A percentile compares a stretch with the other conserved stretches of the same genome.
These are phyloP conservation scores for Sporothrix globosa DNA, from an alignment of 2,329 filamentous ascomycete species.

Conservation along the genomic window DNA sequence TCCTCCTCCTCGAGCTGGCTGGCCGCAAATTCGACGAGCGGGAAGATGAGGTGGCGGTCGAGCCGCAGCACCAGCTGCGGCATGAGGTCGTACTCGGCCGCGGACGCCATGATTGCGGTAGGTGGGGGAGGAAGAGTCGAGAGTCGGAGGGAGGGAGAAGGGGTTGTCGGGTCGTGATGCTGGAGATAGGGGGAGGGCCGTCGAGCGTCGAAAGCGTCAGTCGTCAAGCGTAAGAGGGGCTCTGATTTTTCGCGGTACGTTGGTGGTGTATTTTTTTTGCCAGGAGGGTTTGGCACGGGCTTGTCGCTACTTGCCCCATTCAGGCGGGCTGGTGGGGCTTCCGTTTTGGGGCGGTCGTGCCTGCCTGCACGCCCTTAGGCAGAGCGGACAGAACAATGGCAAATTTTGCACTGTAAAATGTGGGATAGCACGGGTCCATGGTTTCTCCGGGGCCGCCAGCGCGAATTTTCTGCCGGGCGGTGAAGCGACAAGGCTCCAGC, in stretches of 20 bases:
- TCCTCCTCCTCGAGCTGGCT: slow-evolving; percentile 78
- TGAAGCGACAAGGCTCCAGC: slow-evolving; percentile 22
- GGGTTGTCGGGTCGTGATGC: neutral
- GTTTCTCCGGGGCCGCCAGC: slow-evolving; percentile 31
- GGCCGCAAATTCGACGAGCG: slow-evolving; percentile 88
- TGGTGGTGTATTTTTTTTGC: slow-evolving; percentile 26
- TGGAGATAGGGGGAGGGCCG: neutral
- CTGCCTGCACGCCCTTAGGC: neutral
- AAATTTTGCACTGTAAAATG: slow-evolving; percentile 33
- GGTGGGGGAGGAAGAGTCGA: neutral
- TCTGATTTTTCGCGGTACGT: slow-evolving; percentile 23
- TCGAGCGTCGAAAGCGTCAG: no score
- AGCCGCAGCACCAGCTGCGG: slow-evolving; percentile 89
- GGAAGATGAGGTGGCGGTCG: slow-evolving; percentile 95
- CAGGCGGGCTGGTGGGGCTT: slow-evolving; percentile 21
- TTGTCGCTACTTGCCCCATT: neutral
- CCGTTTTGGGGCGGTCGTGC: neutral
- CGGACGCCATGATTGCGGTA: slow-evolving; percentile 33
- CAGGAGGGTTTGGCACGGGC: slow-evolving; percentile 16
- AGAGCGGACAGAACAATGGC: neutral
- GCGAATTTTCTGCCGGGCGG: slow-evolving; percentile 37
- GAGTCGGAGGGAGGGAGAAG: neutral
- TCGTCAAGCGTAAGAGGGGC: neutral
- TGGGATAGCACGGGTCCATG: slow-evolving; percentile 31
- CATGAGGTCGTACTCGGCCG: slow-evolving; percentile 58